Conservation (phyloP, 169 alveolate genomes). For the Cryptosporidium canis region DNA sequence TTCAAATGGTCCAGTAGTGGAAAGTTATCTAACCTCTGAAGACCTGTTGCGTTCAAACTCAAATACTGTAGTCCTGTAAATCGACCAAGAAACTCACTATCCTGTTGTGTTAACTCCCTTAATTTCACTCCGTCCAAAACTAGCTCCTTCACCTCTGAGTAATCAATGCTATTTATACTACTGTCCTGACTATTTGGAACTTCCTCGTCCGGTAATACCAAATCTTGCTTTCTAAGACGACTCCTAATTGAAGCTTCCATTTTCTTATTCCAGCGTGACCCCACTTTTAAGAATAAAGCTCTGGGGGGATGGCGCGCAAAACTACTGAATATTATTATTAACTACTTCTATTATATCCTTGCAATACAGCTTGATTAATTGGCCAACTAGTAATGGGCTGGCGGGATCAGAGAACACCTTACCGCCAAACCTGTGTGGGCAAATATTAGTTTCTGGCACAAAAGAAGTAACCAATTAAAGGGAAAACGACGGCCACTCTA, state of each 20-base stretch:
- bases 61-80: conserved; percentile 82
- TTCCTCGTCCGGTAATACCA: conserved; percentile 68
- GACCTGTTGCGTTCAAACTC: conserved; percentile 89
- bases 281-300: conserved; percentile 22
- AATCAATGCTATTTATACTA: conserved; percentile 39
- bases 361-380: background rate
- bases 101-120: conserved; percentile 79
- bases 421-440: background rate
- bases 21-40: conserved; percentile 81
- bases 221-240: conserved; percentile 71
- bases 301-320: conserved; percentile 1
- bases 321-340: background rate
- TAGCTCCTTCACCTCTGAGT: conserved; percentile 76
- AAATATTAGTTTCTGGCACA: too few relatives aligned
- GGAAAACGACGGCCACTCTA: background rate
- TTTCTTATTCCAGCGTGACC: conserved; percentile 11
- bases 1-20: conserved; percentile 85
- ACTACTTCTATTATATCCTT: background rate
- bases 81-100: conserved; percentile 81
- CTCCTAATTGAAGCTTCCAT: conserved; percentile 65
- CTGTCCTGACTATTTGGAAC: conserved; percentile 41
- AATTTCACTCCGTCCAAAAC: conserved; percentile 87
- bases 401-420: background rate
- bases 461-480: too few relatives aligned
- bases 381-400: background rate